phyloP scores from a whole-genome alignment of 257 asterid genomes.

The Jaltomata sinuosa region DNA sequence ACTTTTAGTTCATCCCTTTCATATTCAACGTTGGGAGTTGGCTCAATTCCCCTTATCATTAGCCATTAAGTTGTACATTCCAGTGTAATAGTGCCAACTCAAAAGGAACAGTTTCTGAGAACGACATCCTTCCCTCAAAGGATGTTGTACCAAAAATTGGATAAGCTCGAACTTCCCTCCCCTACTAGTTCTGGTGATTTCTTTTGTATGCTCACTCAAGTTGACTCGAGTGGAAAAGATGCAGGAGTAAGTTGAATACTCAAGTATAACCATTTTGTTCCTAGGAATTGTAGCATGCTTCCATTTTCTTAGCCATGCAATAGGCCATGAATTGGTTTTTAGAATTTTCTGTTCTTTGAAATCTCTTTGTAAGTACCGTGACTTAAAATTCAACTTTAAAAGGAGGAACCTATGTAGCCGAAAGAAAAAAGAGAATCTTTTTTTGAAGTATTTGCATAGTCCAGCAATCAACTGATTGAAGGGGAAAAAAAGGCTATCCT shows the following conservation, averaged over 20 bases:
- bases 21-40: background rate
- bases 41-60: background rate
- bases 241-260: background rate
- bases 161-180: background rate
- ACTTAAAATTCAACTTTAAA: background rate
- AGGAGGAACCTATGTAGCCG: background rate
- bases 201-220: background rate
- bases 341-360: background rate
- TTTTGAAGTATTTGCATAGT: background rate
- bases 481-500: background rate
- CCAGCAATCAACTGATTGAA: background rate
- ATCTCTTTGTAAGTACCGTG: background rate
- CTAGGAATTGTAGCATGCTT: background rate
- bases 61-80: background rate
- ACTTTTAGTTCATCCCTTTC: background rate
- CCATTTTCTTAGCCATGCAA: background rate
- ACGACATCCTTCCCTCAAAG: background rate
- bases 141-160: background rate
- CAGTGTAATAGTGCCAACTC: background rate
- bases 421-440: background rate
- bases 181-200: background rate
- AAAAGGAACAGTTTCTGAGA: background rate
- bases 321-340: background rate
- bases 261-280: background rate
- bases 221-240: background rate